Base-by-base conservation (phyloP, 805 yeast genomes). In the Spathaspora passalidarum region DNA sequence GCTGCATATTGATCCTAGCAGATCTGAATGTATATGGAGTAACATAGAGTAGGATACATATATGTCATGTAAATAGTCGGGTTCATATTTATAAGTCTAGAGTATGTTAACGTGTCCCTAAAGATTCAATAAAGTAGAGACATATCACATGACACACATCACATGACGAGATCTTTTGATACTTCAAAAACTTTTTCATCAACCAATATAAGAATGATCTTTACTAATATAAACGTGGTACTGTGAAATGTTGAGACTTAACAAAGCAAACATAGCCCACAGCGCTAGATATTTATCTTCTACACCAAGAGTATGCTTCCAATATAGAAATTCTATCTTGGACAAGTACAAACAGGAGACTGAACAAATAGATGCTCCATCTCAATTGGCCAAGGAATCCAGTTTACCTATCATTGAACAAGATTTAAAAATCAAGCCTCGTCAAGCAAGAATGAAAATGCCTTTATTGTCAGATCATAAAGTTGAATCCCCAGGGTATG, bases 391-490 rank as follows among this genome's bases (percentile, higher is more conserved):
- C 5, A 51, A 63, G 39, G 73, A 69, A 41, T 70, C 76, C 2
- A 60, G 59, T 5, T 59, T 72, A 45, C 75, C 76, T n/a, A 55
- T 58, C n/a, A 56, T 63, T 8, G 57, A 63, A 40, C 74, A 66
- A 35, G 62, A 68, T 25, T 56, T 63, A 19, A 61, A 65, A 39
- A 65, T 53, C 10, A 55, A 61, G 8, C 73, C 75, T 5, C 62
- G 73, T 38, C 68, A 62, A 46, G 60, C 76, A 9, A 58, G 48
- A 37, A 56, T 52, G 49, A 69, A 68, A 49, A 55, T 62, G 32
- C 73, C 77, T 6, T 69, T 72, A 44, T 59, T 71, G 40, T 69
- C 75, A 1, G 69, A 63, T 44, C 62, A 65, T 54, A 60, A 59
- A 45, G 61, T 67, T 36, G 76, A 69, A 52, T 63, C 60, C 43